A percentile compares a stretch with the other conserved stretches of the same genome.
These are phyloP conservation scores for Hyaloscypha finlandica DNA, from an alignment of 495 filamentous ascomycete species.

Conservation along the genomic window DNA sequence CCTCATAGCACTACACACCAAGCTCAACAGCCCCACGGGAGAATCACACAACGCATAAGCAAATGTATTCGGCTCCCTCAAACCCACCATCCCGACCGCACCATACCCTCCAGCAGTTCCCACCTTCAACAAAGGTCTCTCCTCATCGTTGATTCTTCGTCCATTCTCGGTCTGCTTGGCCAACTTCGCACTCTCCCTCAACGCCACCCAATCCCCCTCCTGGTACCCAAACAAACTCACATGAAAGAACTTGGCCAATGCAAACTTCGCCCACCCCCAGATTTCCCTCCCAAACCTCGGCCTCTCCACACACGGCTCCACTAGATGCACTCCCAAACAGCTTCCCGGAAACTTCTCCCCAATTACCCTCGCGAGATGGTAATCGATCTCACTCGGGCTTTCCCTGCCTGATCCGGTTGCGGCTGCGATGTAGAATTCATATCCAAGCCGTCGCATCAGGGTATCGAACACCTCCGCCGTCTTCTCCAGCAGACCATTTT, in stretches of 20 bases:
- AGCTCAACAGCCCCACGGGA: slow-evolving; percentile 50
- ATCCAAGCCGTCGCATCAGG: slow-evolving; percentile 68
- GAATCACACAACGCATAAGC: slow-evolving; percentile 56
- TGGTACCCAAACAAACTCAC: slow-evolving; percentile 44
- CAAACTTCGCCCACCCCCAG: slow-evolving; percentile 46
- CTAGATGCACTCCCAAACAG: slow-evolving; percentile 66
- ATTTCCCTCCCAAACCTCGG: slow-evolving; percentile 39
- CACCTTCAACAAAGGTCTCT: slow-evolving; percentile 6
- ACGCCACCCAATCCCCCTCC: slow-evolving; percentile 36
- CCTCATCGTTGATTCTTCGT: slow-evolving; percentile 2
- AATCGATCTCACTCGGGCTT: slow-evolving; percentile 48
- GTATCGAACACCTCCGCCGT: slow-evolving; percentile 63
- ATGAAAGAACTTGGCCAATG: slow-evolving; percentile 42
- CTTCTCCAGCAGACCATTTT: slow-evolving; percentile 34
- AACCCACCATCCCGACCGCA: slow-evolving; percentile 26
- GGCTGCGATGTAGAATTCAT: slow-evolving; percentile 61
- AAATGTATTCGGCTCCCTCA: slow-evolving; percentile 49
- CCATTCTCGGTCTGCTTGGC: background rate
- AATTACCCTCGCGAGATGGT: slow-evolving; percentile 57
- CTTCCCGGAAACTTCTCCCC: slow-evolving; percentile 53
- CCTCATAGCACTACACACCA: slow-evolving; percentile 43
- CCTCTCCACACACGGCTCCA: slow-evolving; percentile 41
- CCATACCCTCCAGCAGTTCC: background rate
- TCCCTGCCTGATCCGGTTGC: slow-evolving; percentile 38
- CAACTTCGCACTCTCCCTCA: slow-evolving; percentile 8